These are phyloP conservation scores for Cryptosporidium tyzzeri DNA, from an alignment of 169 alveolate genomes.

Conservation along the genomic window DNA sequence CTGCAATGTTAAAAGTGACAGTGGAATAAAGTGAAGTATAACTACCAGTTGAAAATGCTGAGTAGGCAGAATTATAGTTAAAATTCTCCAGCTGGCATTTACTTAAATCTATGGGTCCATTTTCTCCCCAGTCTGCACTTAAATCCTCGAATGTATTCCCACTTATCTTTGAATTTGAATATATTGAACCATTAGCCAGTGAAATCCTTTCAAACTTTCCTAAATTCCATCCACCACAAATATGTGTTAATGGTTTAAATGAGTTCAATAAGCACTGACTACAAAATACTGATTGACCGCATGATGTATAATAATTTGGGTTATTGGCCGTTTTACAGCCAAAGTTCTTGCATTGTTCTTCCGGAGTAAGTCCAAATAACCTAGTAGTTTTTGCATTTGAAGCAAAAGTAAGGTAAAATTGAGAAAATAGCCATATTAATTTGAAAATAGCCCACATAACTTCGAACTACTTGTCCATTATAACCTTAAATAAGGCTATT, in stretches of 20 bases:
- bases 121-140: slow-evolving; percentile 39
- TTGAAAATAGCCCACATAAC: not conserved
- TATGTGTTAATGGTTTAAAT: not conserved
- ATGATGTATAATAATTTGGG: slow-evolving; percentile 27
- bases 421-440: not conserved
- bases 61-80: slow-evolving; percentile 34
- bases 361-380: slow-evolving; percentile 26
- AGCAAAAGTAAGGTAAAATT: slow-evolving; percentile 1
- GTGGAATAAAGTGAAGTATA: slow-evolving; percentile 50
- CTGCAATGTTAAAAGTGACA: slow-evolving; percentile 13
- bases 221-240: slow-evolving; percentile 40
- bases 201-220: not conserved
- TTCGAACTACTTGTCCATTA: not conserved
- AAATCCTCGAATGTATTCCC: slow-evolving; percentile 15
- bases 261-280: slow-evolving; percentile 16
- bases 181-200: slow-evolving; percentile 35
- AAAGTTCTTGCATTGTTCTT: slow-evolving; percentile 53
- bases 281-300: slow-evolving; percentile 35
- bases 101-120: slow-evolving; percentile 32
- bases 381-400: slow-evolving; percentile 20
- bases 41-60: slow-evolving; percentile 43
- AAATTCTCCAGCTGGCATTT: slow-evolving; percentile 57
- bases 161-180: slow-evolving; percentile 5
- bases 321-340: slow-evolving; percentile 8
- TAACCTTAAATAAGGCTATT: not conserved